Evolutionary conservation across 225 moss, liverwort and hornwort genomes (phyloP).

Genomic region (Marchantia polymorpha): DNA sequence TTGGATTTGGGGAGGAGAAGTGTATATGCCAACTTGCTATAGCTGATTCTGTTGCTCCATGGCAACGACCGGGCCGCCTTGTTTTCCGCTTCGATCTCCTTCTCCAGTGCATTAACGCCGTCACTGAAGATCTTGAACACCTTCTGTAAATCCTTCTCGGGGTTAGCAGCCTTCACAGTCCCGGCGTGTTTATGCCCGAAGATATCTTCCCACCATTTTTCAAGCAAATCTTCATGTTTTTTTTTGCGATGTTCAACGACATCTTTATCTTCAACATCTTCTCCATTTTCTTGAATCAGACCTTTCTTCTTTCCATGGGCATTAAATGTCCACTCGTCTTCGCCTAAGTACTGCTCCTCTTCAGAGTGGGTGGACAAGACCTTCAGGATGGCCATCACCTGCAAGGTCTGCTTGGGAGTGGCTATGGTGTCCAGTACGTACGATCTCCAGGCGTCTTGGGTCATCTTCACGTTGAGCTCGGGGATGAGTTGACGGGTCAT

Average conservation of each 20-base stretch:
- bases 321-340: neutral
- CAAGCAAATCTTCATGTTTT: too few relatives aligned
- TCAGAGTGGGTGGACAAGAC: slow-evolving; percentile 59
- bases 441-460: slow-evolving; percentile 38
- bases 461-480: slow-evolving; percentile 38
- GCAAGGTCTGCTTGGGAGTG: slow-evolving; percentile 27
- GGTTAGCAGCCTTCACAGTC: slow-evolving; percentile 14
- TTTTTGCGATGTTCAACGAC: neutral
- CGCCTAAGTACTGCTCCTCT: slow-evolving; percentile 59
- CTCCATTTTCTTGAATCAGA: neutral
- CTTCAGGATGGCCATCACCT: slow-evolving; percentile 56
- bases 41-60: slow-evolving; percentile 24
- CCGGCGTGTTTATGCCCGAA: neutral
- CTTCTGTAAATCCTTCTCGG: slow-evolving; percentile 9
- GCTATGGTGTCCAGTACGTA: slow-evolving; percentile 47
- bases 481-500: slow-evolving; percentile 54
- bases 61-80: neutral
- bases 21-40: slow-evolving; percentile 27
- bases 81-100: neutral
- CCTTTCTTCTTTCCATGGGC: neutral
- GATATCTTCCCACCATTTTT: slow-evolving; percentile 1
- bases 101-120: neutral
- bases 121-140: neutral
- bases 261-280: neutral
- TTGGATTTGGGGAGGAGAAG: slow-evolving; percentile 27